These are phyloP conservation scores for Gaultheria prostrata DNA, from an alignment of 148 eudicot genomes.

Conservation along the genomic window DNA sequence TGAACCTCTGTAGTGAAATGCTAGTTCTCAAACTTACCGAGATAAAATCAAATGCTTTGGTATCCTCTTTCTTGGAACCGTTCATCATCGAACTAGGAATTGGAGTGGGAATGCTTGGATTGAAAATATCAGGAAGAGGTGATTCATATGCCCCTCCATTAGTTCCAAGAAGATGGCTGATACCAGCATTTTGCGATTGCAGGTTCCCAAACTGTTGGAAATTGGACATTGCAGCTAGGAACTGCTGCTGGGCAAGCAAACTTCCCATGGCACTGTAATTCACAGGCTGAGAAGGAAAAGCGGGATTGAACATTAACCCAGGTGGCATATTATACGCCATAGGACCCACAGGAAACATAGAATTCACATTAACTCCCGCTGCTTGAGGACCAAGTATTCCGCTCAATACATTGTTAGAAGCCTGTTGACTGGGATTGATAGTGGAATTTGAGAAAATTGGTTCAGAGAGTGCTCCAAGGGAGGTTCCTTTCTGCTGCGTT, in stretches of 20 bases:
- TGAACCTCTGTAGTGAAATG: neutral
- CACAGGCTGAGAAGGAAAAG: constrained; percentile 56
- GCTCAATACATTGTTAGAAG: constrained; percentile 30
- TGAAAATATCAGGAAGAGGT: constrained; percentile 79
- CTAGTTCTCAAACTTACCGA: constrained; percentile 51
- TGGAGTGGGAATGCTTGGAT: constrained; percentile 55
- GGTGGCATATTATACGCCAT: constrained; percentile 54
- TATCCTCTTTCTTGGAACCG: constrained; percentile 72
- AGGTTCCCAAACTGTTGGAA: constrained; percentile 61
- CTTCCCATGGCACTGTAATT: constrained; percentile 67
- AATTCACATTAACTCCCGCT: constrained; percentile 39
- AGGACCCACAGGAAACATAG: constrained; percentile 61
- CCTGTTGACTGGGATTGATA: constrained; percentile 32
- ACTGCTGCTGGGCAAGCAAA: constrained; percentile 72
- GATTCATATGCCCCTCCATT: constrained; percentile 39
- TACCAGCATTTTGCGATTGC: constrained; percentile 45
- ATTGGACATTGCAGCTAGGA: constrained; percentile 84
- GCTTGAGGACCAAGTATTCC: constrained; percentile 41
- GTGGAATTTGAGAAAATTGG: constrained; percentile 31
- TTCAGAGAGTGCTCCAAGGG: constrained; percentile 28
- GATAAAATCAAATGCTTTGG: constrained; percentile 92
- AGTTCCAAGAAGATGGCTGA: constrained; percentile 40
- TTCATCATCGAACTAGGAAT: constrained; percentile 57
- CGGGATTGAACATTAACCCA: constrained; percentile 63
- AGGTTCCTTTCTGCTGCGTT: constrained; percentile 31